A percentile compares a stretch with the other conserved stretches of the same genome.
These are phyloP conservation scores for Coemansia sp. DNA, from an alignment of 192 early-diverging fungal species.

Conservation along the genomic window DNA sequence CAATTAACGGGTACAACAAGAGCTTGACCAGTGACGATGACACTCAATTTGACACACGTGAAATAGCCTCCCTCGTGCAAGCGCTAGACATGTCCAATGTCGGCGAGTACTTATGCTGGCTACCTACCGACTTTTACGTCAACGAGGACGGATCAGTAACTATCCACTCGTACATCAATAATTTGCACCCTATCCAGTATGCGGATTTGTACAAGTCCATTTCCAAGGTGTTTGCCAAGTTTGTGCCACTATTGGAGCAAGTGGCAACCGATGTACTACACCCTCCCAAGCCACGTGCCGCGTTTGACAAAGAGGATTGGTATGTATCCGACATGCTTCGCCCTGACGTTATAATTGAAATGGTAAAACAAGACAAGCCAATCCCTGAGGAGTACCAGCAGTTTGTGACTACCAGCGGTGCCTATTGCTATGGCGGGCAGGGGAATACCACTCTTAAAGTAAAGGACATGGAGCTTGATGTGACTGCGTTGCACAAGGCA, in stretches of 20 bases:
- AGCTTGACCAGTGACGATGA: background rate
- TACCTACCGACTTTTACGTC: conserved; percentile 6
- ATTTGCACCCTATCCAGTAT: conserved; percentile 4
- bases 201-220: background rate
- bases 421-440: background rate
- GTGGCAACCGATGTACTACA: conserved; percentile 25
- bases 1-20: background rate
- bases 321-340: background rate
- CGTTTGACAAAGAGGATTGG: conserved; percentile 5
- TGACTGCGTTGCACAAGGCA: background rate
- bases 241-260: conserved; percentile 54
- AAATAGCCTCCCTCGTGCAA: background rate
- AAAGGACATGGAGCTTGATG: background rate
- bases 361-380: too few relatives aligned
- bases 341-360: background rate
- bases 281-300: background rate
- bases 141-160: background rate
- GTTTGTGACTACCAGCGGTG: background rate
- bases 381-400: background rate
- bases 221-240: conserved; percentile 1
- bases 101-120: background rate
- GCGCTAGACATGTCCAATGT: background rate
- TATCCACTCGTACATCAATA: conserved; percentile 10
- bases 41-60: background rate
- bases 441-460: background rate